Evolutionary conservation across 257 asterid genomes (phyloP), one percentile per base, ranked within the genome.

Genomic region (Knoxia roxburghii): DNA sequence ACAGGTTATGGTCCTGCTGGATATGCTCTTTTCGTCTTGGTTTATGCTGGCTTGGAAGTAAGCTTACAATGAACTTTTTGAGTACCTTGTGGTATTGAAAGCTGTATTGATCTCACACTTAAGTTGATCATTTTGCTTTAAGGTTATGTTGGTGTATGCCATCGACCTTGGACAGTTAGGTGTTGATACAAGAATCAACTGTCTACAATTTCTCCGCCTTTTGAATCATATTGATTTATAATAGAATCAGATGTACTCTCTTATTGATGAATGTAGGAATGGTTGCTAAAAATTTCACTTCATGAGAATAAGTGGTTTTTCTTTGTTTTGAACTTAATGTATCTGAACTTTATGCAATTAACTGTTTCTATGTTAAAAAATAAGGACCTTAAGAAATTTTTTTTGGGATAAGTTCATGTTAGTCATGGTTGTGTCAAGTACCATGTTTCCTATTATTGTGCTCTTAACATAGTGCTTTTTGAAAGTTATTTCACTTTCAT

Each of bases 1-100:
- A 61, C 92, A 94, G 99, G 95, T 67, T 86, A 90, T 61, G 99
- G 99, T 59, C 80, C 96, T 55, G 88, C 95, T 74, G 99, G 99
- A 74, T 94, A 94, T 79, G 97, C 97, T 37, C 82, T 94, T 53
- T 94, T 94, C 43, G 87, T 94, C 53, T 88, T 89, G 65, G 97
- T 83, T 72, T 94, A 94, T 77, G 89, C 97, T 68, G 96, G 96
- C 73, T 73, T 93, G 75, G 99, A 93, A 81, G 99, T 90, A 85
- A 81, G 95, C 71, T 53, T 61, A 56, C 27, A 27, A 58, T 59
- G 61, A 61, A 56, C 54, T 57, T 60, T 43, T 74, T 58, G 33
- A 64, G 77, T 60, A 61, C 70, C 54, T 59, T 61, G 33, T 51
- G 64, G 63, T 48, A 65, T 58, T 68, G 24, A 37, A 60, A 27